These are phyloP conservation scores for Schizonepeta tenuifolia DNA, from an alignment of 257 asterid genomes.

Conservation along the genomic window DNA sequence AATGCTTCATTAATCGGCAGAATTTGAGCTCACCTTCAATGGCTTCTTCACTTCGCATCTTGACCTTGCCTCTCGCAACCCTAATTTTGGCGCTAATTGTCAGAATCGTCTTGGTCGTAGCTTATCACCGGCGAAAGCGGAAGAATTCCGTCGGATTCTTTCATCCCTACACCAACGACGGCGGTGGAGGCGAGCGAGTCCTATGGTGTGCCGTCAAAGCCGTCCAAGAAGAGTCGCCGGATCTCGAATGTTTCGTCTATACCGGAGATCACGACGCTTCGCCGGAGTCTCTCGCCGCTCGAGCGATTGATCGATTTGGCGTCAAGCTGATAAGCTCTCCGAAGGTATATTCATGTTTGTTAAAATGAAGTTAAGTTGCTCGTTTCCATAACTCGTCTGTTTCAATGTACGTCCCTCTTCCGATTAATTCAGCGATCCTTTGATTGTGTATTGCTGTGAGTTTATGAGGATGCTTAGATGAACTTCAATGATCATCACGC, in stretches of 20 bases:
- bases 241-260: conserved; percentile 76
- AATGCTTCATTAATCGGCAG: conserved; percentile 13
- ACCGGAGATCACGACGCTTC: conserved; percentile 91
- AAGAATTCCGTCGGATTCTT: conserved; percentile 71
- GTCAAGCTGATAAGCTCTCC: conserved; percentile 66
- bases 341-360: conserved; percentile 49
- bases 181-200: conserved; percentile 99
- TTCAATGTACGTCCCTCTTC: background rate
- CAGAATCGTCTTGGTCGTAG: conserved; percentile 32
- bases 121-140: conserved; percentile 46
- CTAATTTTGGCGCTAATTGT: conserved; percentile 33
- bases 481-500: no score
- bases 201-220: conserved; percentile 98
- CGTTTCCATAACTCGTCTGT: background rate
- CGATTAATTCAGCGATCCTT: conserved; percentile 10
- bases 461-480: background rate
- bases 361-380: background rate
- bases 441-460: conserved; percentile 13
- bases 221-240: conserved; percentile 77
- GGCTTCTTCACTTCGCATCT: conserved; percentile 38
- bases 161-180: conserved; percentile 94
- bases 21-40: conserved; percentile 34
- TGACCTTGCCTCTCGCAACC: conserved; percentile 34
- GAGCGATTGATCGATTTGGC: conserved; percentile 86
- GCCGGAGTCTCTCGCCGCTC: conserved; percentile 64